phyloP scores from a whole-genome alignment of 345 rosid species.

The Eucalyptus lansdowneana region DNA sequence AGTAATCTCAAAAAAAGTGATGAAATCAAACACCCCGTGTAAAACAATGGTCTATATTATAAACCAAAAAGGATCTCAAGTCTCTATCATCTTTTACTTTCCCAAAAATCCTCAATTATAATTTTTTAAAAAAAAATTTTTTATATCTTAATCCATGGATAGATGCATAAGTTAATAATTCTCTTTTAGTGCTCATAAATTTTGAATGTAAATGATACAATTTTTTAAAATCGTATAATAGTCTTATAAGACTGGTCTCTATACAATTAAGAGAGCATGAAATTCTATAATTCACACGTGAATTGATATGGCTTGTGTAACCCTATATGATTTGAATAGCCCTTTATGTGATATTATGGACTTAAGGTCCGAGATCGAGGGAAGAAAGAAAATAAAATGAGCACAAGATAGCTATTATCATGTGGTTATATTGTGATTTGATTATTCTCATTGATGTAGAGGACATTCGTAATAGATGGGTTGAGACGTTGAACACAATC shows the following conservation, averaged over 20 bases:
- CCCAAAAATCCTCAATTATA: background rate
- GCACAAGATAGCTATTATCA: fast-evolving
- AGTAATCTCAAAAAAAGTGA: background rate
- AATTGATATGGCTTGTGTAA: background rate
- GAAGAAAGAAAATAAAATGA: background rate
- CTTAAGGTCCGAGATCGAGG: background rate
- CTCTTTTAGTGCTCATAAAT: background rate
- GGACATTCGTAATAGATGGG: background rate
- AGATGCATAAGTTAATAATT: background rate
- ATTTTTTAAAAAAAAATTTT: background rate
- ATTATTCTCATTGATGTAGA: background rate
- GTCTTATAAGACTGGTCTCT: background rate
- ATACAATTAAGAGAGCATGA: background rate
- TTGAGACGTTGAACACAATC: background rate
- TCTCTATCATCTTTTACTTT: background rate
- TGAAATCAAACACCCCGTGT: background rate
- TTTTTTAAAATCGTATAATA: background rate
- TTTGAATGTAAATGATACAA: background rate
- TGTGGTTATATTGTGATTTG: background rate
- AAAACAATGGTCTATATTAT: background rate
- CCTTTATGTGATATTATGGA: background rate
- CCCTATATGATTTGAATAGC: background rate
- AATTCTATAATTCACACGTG: background rate
- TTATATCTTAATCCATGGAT: background rate
- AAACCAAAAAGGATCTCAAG: background rate